phyloP scores from a whole-genome alignment of 441 rosid species.

The Adansonia gregorii region DNA sequence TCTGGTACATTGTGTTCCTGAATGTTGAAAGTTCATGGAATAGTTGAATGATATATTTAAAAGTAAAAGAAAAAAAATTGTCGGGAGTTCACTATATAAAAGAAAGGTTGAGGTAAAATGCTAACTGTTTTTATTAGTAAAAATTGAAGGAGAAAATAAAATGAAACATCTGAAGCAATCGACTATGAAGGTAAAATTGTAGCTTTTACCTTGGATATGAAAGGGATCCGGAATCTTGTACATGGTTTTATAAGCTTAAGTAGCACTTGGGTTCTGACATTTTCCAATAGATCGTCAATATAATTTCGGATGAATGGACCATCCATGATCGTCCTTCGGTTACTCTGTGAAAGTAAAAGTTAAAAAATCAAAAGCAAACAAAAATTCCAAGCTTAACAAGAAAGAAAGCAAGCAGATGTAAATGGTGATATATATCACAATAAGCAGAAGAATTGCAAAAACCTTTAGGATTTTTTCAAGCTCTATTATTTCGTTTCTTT shows the following conservation, averaged over 20 bases:
- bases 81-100: background rate
- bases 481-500: conserved; percentile 93
- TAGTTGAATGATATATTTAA: background rate
- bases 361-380: background rate
- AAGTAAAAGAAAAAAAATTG: background rate
- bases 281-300: conserved; percentile 95
- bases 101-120: conserved; percentile 7
- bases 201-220: conserved; percentile 73
- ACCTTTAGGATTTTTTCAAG: conserved; percentile 98
- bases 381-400: conserved; percentile 22
- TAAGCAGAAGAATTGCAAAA: conserved; percentile 19
- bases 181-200: background rate
- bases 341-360: conserved; percentile 62
- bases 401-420: background rate
- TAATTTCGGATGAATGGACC: conserved; percentile 93
- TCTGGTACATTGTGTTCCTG: conserved; percentile 99
- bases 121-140: background rate
- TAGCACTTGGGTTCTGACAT: conserved; percentile 95
- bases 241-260: conserved; percentile 97
- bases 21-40: conserved; percentile 19
- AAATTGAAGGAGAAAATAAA: background rate
- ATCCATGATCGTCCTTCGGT: conserved; percentile 95
- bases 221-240: conserved; percentile 93
- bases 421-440: background rate
- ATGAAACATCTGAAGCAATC: background rate